phyloP scores from a whole-genome alignment of 805 yeast species.

The Saccharomyces eubayanus region DNA sequence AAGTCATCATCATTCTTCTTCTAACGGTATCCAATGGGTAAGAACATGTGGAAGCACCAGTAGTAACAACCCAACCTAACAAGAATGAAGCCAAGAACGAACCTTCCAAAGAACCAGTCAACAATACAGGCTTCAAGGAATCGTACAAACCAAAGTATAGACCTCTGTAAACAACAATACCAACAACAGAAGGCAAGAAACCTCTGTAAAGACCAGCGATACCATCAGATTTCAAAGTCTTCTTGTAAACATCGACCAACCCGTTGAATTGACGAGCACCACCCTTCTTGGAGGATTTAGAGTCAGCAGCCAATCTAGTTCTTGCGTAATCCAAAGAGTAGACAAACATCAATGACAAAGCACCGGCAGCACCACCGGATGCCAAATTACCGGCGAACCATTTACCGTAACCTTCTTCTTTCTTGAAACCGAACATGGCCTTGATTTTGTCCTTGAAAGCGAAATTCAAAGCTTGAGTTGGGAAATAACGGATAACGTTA shows the following conservation, averaged over 20 bases:
- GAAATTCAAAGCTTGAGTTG: slow-evolving; percentile 96
- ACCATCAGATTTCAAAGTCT: slow-evolving; percentile 94
- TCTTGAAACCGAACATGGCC: slow-evolving; percentile 93
- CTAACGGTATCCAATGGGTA: slow-evolving; percentile 98
- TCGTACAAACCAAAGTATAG: slow-evolving; percentile 96
- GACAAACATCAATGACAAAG: slow-evolving; percentile 31
- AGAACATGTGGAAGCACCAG: slow-evolving; percentile 97
- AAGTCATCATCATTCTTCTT: slow-evolving; percentile 99
- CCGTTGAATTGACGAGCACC: slow-evolving; percentile 98
- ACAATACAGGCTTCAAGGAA: slow-evolving; percentile 89
- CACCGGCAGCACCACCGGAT: slow-evolving; percentile 98
- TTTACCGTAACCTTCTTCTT: slow-evolving; percentile 83
- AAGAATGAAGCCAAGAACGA: slow-evolving; percentile 91
- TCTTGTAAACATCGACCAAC: slow-evolving; percentile 90
- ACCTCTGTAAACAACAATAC: slow-evolving; percentile 99
- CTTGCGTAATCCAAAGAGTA: slow-evolving; percentile 94
- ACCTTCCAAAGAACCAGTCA: slow-evolving; percentile 92
- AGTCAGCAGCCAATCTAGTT: slow-evolving; percentile 98
- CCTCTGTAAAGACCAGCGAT: slow-evolving; percentile 98
- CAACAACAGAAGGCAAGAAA: slow-evolving; percentile 96
- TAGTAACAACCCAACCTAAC: slow-evolving; percentile 96
- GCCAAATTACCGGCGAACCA: slow-evolving; percentile 98
- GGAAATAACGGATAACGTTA: slow-evolving; percentile 97
- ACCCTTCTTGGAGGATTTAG: slow-evolving; percentile 75
- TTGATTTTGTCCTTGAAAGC: slow-evolving; percentile 98